Evolutionary conservation across 2,329 filamentous ascomycete species (phyloP).

Genomic region (Aspergillus luchuensis): DNA sequence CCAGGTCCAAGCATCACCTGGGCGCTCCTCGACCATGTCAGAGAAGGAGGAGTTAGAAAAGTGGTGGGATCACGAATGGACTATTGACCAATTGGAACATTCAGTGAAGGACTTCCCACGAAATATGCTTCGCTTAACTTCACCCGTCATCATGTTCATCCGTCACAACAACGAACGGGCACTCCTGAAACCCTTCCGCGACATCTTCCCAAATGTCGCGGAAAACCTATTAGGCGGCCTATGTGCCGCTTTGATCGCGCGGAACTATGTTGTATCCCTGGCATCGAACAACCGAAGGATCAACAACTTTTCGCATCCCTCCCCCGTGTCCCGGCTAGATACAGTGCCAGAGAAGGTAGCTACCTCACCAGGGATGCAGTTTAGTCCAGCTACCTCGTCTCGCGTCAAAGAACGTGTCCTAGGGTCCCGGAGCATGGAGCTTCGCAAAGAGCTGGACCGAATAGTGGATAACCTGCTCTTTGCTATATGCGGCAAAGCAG

Average conservation of each 20-base stretch:
- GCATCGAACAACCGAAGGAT: conserved; percentile 29
- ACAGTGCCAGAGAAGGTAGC: conserved; percentile 38
- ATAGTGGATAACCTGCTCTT: conserved; percentile 42
- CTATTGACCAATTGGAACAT: conserved; percentile 41
- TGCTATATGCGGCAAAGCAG: conserved; percentile 38
- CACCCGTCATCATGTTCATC: conserved; percentile 42
- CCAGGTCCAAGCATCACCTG: conserved; percentile 19
- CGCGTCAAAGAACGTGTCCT: conserved; percentile 34
- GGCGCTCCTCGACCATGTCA: conserved; percentile 24
- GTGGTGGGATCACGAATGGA: conserved; percentile 44
- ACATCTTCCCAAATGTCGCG: conserved; percentile 38
- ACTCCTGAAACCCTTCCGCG: conserved; percentile 37
- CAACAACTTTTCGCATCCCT: conserved; percentile 20
- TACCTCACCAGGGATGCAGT: conserved; percentile 36
- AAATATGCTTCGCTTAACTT: conserved; percentile 40
- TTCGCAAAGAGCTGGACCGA: conserved; percentile 34
- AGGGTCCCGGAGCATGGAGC: conserved; percentile 32
- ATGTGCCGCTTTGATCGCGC: conserved; percentile 41
- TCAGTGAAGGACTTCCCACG: conserved; percentile 40
- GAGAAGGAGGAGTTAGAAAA: conserved; percentile 35
- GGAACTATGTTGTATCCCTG: conserved; percentile 40
- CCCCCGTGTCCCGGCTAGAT: conserved; percentile 30
- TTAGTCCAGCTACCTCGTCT: conserved; percentile 28
- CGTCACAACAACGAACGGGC: conserved; percentile 41
- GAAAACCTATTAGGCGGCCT: conserved; percentile 40